These are phyloP conservation scores for Pezicula rhizophila DNA, from an alignment of 2,329 filamentous ascomycete species.

Conservation along the genomic window DNA sequence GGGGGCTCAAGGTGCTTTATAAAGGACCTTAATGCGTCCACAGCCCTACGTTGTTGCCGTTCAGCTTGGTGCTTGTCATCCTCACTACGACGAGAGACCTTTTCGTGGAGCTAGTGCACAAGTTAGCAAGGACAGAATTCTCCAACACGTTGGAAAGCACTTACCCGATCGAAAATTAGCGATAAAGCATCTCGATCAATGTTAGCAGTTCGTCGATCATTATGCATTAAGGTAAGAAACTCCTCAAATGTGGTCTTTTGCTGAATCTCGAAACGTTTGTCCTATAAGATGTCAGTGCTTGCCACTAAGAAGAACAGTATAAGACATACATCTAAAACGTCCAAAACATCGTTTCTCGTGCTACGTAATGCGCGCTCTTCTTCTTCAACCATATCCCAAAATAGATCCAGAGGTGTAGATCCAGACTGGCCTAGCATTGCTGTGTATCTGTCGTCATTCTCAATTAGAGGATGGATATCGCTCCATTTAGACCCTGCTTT, in stretches of 20 bases:
- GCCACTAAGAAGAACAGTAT: background rate
- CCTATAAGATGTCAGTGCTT: constrained; percentile 48
- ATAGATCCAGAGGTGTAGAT: constrained; percentile 82
- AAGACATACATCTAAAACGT: constrained; percentile 74
- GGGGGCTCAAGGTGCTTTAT: constrained; percentile 90
- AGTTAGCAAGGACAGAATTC: constrained; percentile 18
- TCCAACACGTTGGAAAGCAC: constrained; percentile 20
- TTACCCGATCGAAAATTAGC: constrained; percentile 76
- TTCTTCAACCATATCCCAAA: constrained; percentile 93
- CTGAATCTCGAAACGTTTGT: constrained; percentile 87
- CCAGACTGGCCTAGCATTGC: constrained; percentile 79
- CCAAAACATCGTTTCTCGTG: constrained; percentile 75
- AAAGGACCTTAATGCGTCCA: constrained; percentile 76
- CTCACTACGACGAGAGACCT: constrained; percentile 73
- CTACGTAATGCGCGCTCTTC: constrained; percentile 82
- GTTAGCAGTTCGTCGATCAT: constrained; percentile 82
- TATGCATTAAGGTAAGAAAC: constrained; percentile 74
- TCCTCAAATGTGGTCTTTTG: constrained; percentile 83
- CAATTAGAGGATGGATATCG: constrained; percentile 67
- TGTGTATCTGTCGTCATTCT: constrained; percentile 75
- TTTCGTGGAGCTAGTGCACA: constrained; percentile 64
- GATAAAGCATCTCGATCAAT: constrained; percentile 74
- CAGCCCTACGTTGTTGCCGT: constrained; percentile 75
- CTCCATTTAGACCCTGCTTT: constrained; percentile 89
- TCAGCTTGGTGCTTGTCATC: constrained; percentile 79